Evolutionary conservation across 306 rosid genomes (phyloP).

Genomic region (Dalbergia cultrata): DNA sequence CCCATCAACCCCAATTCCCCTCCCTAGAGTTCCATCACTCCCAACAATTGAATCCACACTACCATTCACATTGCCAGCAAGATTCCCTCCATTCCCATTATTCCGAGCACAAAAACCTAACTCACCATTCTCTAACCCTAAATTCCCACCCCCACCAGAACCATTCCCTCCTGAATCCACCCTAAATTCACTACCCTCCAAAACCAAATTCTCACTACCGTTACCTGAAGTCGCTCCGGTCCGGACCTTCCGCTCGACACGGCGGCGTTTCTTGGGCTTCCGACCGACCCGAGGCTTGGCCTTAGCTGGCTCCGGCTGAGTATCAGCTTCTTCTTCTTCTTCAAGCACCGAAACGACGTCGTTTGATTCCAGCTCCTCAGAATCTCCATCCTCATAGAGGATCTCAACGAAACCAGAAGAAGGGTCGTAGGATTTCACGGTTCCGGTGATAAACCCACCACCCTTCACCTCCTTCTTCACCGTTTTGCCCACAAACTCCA

Average conservation of each 20-base stretch:
- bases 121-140: conserved; percentile 33
- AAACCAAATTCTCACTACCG: conserved; percentile 49
- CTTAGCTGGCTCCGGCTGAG: conserved; percentile 43
- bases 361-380: conserved; percentile 66
- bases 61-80: conserved; percentile 48
- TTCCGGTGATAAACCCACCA: conserved; percentile 62
- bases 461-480: conserved; percentile 70
- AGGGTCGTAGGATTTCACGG: conserved; percentile 77
- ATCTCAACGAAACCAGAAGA: conserved; percentile 71
- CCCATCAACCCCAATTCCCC: conserved; percentile 43
- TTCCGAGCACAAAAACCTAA: conserved; percentile 46
- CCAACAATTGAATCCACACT: conserved; percentile 45
- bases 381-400: conserved; percentile 69
- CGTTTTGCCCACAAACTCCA: conserved; percentile 82
- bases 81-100: conserved; percentile 55
- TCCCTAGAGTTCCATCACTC: conserved; percentile 41
- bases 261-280: conserved; percentile 79
- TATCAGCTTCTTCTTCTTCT: conserved; percentile 4
- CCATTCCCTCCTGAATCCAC: conserved; percentile 48
- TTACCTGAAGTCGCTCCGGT: conserved; percentile 58
- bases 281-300: conserved; percentile 58
- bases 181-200: conserved; percentile 48
- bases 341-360: conserved; percentile 60
- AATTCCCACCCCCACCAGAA: conserved; percentile 43
- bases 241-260: conserved; percentile 47